Percentiles rank a stretch among this genome's conserved stretches.
phyloP scores from a whole-genome alignment of 1,284 basidiomycete genomes.

The Pascua guehoae region DNA sequence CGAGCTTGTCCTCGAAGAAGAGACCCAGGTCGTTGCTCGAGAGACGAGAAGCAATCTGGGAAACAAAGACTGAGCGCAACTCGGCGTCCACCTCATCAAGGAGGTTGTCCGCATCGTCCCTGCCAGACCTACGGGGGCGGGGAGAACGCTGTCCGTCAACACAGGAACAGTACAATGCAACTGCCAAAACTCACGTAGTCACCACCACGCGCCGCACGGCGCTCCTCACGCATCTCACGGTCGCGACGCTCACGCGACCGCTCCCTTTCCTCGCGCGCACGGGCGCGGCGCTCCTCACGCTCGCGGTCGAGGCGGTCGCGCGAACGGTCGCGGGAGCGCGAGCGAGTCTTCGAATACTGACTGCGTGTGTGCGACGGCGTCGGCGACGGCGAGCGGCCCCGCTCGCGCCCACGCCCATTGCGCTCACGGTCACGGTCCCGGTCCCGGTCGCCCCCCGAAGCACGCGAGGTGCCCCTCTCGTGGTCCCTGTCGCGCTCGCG shows the following conservation, averaged over 20 bases:
- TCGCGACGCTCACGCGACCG: constrained; percentile 39
- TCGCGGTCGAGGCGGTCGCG: constrained; percentile 4
- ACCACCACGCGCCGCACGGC: constrained; percentile 30
- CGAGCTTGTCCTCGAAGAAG: constrained; percentile 97
- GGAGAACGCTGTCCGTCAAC: constrained; percentile 17
- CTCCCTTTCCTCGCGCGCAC: constrained; percentile 39
- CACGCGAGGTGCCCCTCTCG: constrained; percentile 17
- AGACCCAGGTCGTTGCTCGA: constrained; percentile 93
- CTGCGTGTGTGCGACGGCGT: not conserved
- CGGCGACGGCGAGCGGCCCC: no score
- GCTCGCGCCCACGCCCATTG: no score
- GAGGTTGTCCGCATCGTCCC: constrained; percentile 56
- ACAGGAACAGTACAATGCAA: not conserved
- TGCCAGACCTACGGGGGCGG: constrained; percentile 57
- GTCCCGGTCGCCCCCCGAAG: constrained; percentile 7
- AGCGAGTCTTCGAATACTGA: not conserved
- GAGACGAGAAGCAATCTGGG: constrained; percentile 91
- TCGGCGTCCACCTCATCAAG: constrained; percentile 68
- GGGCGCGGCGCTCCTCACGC: constrained; percentile 4
- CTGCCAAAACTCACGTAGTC: constrained; percentile 13
- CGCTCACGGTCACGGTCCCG: constrained; percentile 7
- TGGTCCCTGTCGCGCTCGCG: constrained; percentile 15
- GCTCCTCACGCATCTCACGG: constrained; percentile 43
- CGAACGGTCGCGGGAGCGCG: constrained; percentile 3
- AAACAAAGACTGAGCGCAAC: constrained; percentile 95